These are phyloP conservation scores for Chaetomium sp. DNA, from an alignment of 2,329 filamentous ascomycete genomes.

Conservation along the genomic window DNA sequence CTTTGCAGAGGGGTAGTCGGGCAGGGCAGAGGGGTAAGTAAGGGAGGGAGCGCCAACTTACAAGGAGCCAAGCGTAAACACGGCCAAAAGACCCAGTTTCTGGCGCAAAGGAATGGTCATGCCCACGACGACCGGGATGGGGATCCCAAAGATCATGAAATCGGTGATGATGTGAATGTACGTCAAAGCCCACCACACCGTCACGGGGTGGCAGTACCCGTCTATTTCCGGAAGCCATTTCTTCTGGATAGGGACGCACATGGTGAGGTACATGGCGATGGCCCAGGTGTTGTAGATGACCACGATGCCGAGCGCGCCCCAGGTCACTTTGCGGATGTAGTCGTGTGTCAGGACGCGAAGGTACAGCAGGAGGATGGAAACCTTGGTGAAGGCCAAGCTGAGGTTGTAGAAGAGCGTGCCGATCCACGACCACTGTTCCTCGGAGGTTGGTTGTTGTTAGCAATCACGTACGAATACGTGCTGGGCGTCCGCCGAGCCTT, in stretches of 20 bases:
- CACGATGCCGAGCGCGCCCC: constrained; percentile 17
- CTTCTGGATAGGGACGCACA: constrained; percentile 21
- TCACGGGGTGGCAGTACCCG: constrained; percentile 10
- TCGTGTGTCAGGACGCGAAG: constrained; percentile 23
- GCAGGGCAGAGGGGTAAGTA: neutral
- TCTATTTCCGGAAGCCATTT: constrained; percentile 13
- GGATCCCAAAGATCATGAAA: constrained; percentile 12
- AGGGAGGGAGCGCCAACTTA: constrained; percentile 4
- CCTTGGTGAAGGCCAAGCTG: constrained; percentile 22
- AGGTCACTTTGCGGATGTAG: constrained; percentile 20
- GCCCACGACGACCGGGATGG: constrained; percentile 10
- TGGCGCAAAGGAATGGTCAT: constrained; percentile 9
- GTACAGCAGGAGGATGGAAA: constrained; percentile 26
- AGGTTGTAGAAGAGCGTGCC: constrained; percentile 21
- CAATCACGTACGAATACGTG: too few species aligned
- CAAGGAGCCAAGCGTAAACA: constrained; percentile 14
- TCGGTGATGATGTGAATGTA: constrained; percentile 17
- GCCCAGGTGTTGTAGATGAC: constrained; percentile 14
- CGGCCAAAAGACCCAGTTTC: constrained; percentile 2
- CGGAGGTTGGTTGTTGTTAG: too few species aligned
- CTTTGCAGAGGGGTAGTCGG: too few species aligned
- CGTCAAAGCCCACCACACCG: constrained; percentile 18
- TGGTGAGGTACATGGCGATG: constrained; percentile 17
- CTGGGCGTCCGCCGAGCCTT: too few species aligned
- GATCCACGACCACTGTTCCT: constrained; percentile 12